These are phyloP conservation scores for Exophiala aquamarina DNA, from an alignment of 2,329 filamentous ascomycete species.

Conservation along the genomic window DNA sequence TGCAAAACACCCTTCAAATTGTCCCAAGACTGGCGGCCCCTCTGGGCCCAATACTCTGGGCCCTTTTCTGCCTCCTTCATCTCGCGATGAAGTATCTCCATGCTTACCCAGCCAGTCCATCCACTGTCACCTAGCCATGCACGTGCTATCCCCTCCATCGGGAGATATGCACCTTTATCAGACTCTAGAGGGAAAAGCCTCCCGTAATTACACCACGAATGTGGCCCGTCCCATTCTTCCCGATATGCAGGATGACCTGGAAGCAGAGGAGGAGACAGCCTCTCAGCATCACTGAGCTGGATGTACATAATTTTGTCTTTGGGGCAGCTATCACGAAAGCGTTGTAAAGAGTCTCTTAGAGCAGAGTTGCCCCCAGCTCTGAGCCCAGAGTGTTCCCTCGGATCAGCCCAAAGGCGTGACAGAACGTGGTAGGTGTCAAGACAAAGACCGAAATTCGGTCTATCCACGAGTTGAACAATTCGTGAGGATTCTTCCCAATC, in stretches of 20 bases:
- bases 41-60: constrained; percentile 7
- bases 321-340: constrained; percentile 16
- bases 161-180: constrained; percentile 15
- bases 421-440: constrained; percentile 39
- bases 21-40: constrained; percentile 8
- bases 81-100: constrained; percentile 14
- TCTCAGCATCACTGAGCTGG: constrained; percentile 38
- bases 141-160: constrained; percentile 30
- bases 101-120: constrained; percentile 11
- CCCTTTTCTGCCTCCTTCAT: constrained; percentile 4
- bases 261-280: not conserved
- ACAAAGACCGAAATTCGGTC: constrained; percentile 39
- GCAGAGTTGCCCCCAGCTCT: constrained; percentile 4
- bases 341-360: constrained; percentile 26
- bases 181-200: constrained; percentile 35
- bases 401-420: constrained; percentile 36
- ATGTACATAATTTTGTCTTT: constrained; percentile 37
- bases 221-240: constrained; percentile 4
- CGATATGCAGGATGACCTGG: constrained; percentile 32
- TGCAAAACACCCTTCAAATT: not conserved
- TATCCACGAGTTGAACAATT: constrained; percentile 30
- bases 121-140: constrained; percentile 31
- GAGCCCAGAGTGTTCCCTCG: constrained; percentile 28
- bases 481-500: constrained; percentile 36
- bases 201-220: constrained; percentile 25